Percentiles rank a stretch among this genome's conserved stretches.
Conservation (phyloP, 2,329 filamentous ascomycete species). For the Ophiostoma sp. region DNA sequence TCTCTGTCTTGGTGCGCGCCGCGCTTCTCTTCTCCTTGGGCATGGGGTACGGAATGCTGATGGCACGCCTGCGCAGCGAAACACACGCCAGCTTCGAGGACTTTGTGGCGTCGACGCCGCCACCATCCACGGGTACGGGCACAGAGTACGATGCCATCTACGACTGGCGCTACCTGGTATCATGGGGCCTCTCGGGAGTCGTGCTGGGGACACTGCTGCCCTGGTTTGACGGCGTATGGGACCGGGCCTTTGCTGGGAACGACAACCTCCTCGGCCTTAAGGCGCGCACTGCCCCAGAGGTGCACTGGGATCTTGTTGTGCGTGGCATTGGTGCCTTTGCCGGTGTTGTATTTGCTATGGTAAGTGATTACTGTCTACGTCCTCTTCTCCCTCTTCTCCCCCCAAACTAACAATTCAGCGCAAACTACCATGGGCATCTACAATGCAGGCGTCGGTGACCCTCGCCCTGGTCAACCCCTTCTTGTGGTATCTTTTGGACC, state of each 20-base stretch:
- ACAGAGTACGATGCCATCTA: slow-evolving; percentile 30
- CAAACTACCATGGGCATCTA: slow-evolving; percentile 87
- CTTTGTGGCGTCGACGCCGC: not conserved
- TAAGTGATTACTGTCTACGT: slow-evolving; percentile 44
- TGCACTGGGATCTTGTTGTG: slow-evolving; percentile 66
- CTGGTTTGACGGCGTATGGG: slow-evolving; percentile 75
- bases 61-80: slow-evolving; percentile 71
- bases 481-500: slow-evolving; percentile 93
- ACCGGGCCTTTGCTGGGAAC: slow-evolving; percentile 42
- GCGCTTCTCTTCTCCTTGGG: slow-evolving; percentile 71
- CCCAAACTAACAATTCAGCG: slow-evolving; percentile 48
- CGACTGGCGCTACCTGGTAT: slow-evolving; percentile 63
- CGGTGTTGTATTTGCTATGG: slow-evolving; percentile 65
- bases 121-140: not conserved
- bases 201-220: slow-evolving; percentile 73
- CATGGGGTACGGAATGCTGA: slow-evolving; percentile 73
- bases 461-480: slow-evolving; percentile 88
- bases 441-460: slow-evolving; percentile 84
- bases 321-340: slow-evolving; percentile 57
- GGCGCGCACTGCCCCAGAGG: slow-evolving; percentile 41
- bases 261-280: slow-evolving; percentile 28
- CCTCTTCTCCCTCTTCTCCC: not conserved
- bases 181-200: slow-evolving; percentile 79
- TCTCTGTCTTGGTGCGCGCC: slow-evolving; percentile 54
- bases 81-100: slow-evolving; percentile 36